Conservation (phyloP, 148 eudicot genomes). For the Vaccinium corymbosum region DNA sequence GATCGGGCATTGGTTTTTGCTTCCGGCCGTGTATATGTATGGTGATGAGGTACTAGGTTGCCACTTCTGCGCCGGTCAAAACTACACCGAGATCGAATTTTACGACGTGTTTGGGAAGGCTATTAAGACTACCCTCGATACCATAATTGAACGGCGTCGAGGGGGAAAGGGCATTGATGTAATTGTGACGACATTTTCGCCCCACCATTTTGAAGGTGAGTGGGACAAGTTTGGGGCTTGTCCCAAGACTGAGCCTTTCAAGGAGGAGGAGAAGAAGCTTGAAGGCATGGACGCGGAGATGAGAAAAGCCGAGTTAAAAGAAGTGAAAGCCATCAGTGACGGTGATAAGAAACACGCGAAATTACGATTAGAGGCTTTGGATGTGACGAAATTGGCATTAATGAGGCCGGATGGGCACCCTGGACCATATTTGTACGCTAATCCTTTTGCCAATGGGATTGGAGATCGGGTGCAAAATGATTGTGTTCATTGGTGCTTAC, state of each 20-base stretch:
- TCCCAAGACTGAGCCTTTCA: slow-evolving; percentile 60
- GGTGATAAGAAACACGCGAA: slow-evolving; percentile 8
- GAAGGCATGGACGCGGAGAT: slow-evolving; percentile 76
- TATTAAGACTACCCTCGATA: slow-evolving; percentile 59
- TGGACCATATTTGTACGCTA: slow-evolving; percentile 83
- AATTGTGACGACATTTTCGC: slow-evolving; percentile 76
- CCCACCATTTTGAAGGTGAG: slow-evolving; percentile 89
- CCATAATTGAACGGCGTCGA: slow-evolving; percentile 41
- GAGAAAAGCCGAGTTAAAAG: slow-evolving; percentile 55
- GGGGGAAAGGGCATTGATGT: slow-evolving; percentile 37
- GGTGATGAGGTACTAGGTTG: slow-evolving; percentile 66
- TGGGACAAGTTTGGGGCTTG: slow-evolving; percentile 94
- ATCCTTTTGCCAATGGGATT: slow-evolving; percentile 79
- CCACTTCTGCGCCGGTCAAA: slow-evolving; percentile 43
- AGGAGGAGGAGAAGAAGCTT: slow-evolving; percentile 44
- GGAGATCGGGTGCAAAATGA: slow-evolving; percentile 72
- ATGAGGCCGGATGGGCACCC: slow-evolving; percentile 96
- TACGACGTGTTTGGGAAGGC: slow-evolving; percentile 73
- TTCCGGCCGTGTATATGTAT: slow-evolving; percentile 55
- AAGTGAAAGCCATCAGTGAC: slow-evolving; percentile 38
- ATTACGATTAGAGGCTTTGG: slow-evolving; percentile 55
- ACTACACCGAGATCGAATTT: slow-evolving; percentile 62
- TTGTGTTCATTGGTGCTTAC: slow-evolving; percentile 95
- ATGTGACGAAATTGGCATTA: slow-evolving; percentile 63
- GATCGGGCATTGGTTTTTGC: slow-evolving; percentile 89